phyloP scores from a whole-genome alignment of 2,329 filamentous ascomycete genomes.

The Cladobotryum mycophilum region DNA sequence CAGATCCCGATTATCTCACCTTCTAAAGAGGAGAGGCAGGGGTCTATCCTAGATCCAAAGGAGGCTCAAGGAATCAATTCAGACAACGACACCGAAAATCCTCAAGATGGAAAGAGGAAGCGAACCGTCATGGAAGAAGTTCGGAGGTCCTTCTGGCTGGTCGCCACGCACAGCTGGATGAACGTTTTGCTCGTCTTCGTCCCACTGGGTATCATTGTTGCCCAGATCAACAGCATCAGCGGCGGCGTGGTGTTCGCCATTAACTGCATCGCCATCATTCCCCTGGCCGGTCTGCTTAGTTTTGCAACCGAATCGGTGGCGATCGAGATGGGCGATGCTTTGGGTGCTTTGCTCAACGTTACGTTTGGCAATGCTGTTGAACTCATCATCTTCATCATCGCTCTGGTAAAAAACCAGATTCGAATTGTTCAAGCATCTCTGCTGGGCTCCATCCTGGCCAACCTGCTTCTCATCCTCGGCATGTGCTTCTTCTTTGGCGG shows the following conservation, averaged over 20 bases:
- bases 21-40: conserved; percentile 47
- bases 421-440: conserved; percentile 87
- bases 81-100: conserved; percentile 19
- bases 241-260: conserved; percentile 63
- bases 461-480: conserved; percentile 80
- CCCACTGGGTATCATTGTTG: conserved; percentile 65
- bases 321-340: conserved; percentile 62
- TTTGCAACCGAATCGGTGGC: conserved; percentile 73
- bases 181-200: conserved; percentile 74
- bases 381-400: conserved; percentile 76
- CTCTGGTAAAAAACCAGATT: conserved; percentile 74
- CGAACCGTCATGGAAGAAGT: conserved; percentile 42
- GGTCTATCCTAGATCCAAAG: conserved; percentile 47
- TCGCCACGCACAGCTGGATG: conserved; percentile 68
- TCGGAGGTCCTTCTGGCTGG: conserved; percentile 45
- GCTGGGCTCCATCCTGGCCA: conserved; percentile 83
- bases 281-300: conserved; percentile 64
- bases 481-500: conserved; percentile 89
- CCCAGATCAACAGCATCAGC: conserved; percentile 45
- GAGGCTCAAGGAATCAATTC: conserved; percentile 22
- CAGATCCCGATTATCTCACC: conserved; percentile 33
- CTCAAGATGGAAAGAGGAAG: conserved; percentile 24
- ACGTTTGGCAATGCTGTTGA: conserved; percentile 77
- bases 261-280: conserved; percentile 71
- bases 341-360: conserved; percentile 68